Conservation (phyloP, 1,284 basidiomycete species). For the Naganishia sp. region DNA sequence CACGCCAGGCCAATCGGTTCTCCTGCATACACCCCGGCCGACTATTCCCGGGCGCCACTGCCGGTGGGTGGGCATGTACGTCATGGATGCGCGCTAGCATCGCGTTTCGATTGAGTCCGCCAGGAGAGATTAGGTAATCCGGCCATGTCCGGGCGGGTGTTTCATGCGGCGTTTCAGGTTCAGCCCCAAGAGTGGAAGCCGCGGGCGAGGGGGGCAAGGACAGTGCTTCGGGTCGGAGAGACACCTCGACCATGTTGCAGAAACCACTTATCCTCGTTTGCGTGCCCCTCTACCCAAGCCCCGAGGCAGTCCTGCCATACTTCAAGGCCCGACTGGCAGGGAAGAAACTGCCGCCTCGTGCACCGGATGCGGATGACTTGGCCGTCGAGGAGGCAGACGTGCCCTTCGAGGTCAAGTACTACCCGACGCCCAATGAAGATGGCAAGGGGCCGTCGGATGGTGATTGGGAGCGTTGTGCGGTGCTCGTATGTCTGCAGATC, state of each 20-base stretch:
- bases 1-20: too few species aligned
- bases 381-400: neutral
- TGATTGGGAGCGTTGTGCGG: conserved; percentile 23
- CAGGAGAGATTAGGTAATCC: neutral
- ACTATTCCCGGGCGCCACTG: conserved; percentile 1
- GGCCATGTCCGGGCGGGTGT: neutral
- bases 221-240: neutral
- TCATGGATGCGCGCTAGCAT: neutral
- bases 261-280: conserved; percentile 27
- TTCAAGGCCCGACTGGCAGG: conserved; percentile 19
- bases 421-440: conserved; percentile 15
- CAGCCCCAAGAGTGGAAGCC: too few species aligned
- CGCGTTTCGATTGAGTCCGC: neutral
- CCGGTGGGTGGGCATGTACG: neutral
- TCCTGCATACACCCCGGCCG: neutral
- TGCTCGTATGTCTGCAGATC: conserved; percentile 22
- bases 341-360: conserved; percentile 13
- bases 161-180: neutral
- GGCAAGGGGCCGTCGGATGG: conserved; percentile 16
- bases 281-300: conserved; percentile 12
- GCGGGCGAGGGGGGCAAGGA: too few species aligned
- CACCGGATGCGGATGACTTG: neutral
- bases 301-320: conserved; percentile 19
- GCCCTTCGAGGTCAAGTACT: conserved; percentile 25
- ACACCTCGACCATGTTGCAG: conserved; percentile 9